Percentiles rank a stretch among this genome's conserved stretches.
Conservation (phyloP, 208 protist species). For the Trypanosoma platydactyli region DNA sequence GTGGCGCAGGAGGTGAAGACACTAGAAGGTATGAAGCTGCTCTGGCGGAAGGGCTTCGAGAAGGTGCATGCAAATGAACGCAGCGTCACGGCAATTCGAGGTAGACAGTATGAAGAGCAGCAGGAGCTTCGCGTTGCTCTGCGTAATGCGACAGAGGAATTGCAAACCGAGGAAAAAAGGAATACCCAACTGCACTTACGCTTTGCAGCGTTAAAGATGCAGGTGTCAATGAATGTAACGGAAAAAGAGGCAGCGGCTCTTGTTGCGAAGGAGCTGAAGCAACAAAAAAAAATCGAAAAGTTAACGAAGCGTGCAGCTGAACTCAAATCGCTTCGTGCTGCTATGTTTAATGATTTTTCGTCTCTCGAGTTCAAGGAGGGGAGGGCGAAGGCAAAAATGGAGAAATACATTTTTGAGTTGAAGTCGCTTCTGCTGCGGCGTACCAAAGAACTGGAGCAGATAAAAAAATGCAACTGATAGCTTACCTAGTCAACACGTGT, state of each 20-base stretch:
- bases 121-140: slow-evolving; percentile 42
- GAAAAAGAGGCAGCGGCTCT: slow-evolving; percentile 51
- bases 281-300: slow-evolving; percentile 33
- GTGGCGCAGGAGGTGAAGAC: slow-evolving; percentile 64
- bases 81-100: slow-evolving; percentile 34
- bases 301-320: slow-evolving; percentile 22
- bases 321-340: slow-evolving; percentile 33
- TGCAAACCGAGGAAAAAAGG: slow-evolving; percentile 42
- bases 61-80: slow-evolving; percentile 53
- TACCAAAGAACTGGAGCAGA: slow-evolving; percentile 55
- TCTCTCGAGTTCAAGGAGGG: slow-evolving; percentile 33
- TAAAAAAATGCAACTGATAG: slow-evolving; percentile 32
- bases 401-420: slow-evolving; percentile 50
- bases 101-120: slow-evolving; percentile 50
- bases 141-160: slow-evolving; percentile 47
- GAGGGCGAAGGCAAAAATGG: slow-evolving; percentile 44
- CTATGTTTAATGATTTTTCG: slow-evolving; percentile 40
- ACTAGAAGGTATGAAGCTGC: slow-evolving; percentile 50
- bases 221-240: slow-evolving; percentile 53
- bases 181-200: slow-evolving; percentile 66
- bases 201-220: slow-evolving; percentile 49
- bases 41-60: slow-evolving; percentile 43
- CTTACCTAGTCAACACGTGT: not conserved
- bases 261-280: slow-evolving; percentile 28
- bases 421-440: slow-evolving; percentile 42